A percentile compares a stretch with the other conserved stretches of the same genome.
Conservation (phyloP, 2,329 filamentous ascomycete species). For the Delphinella strobiligena region DNA sequence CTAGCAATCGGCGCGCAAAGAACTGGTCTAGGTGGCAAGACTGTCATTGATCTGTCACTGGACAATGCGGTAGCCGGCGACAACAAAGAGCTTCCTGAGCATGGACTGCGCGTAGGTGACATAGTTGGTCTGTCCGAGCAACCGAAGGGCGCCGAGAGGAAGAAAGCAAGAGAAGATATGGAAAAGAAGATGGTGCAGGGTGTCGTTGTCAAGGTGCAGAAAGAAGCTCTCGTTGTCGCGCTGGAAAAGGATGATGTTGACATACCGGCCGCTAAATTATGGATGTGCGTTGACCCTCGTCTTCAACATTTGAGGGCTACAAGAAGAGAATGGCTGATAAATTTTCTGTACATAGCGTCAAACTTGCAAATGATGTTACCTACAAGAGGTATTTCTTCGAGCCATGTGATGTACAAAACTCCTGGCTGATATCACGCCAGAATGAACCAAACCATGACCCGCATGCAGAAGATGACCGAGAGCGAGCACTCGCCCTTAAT, state of each 20-base stretch:
- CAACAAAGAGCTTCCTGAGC: slow-evolving; percentile 48
- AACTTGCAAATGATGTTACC: slow-evolving; percentile 55
- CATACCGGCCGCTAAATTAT: slow-evolving; percentile 43
- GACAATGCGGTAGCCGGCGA: slow-evolving; percentile 55
- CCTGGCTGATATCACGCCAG: slow-evolving; percentile 21
- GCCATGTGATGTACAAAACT: not conserved
- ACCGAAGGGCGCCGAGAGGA: slow-evolving; percentile 57
- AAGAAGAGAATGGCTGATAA: slow-evolving; percentile 20
- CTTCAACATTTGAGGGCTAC: not conserved
- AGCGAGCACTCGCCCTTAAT: slow-evolving; percentile 46
- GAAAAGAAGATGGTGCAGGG: slow-evolving; percentile 57
- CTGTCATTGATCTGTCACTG: slow-evolving; percentile 65
- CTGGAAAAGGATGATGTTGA: slow-evolving; percentile 52
- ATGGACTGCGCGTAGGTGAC: slow-evolving; percentile 65
- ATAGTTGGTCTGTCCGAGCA: slow-evolving; percentile 68
- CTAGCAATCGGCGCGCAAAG: slow-evolving; percentile 62
- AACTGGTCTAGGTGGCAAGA: slow-evolving; percentile 84
- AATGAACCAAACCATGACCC: slow-evolving; percentile 53
- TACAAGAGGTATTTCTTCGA: slow-evolving; percentile 41
- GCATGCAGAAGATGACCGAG: slow-evolving; percentile 43
- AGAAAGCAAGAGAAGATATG: slow-evolving; percentile 58
- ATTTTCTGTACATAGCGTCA: slow-evolving; percentile 36
- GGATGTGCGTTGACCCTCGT: slow-evolving; percentile 42
- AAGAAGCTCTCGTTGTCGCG: slow-evolving; percentile 50
- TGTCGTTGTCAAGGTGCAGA: slow-evolving; percentile 55